Base-by-base conservation (phyloP, 179 eudicot species). In the Gypsophila paniculata region DNA sequence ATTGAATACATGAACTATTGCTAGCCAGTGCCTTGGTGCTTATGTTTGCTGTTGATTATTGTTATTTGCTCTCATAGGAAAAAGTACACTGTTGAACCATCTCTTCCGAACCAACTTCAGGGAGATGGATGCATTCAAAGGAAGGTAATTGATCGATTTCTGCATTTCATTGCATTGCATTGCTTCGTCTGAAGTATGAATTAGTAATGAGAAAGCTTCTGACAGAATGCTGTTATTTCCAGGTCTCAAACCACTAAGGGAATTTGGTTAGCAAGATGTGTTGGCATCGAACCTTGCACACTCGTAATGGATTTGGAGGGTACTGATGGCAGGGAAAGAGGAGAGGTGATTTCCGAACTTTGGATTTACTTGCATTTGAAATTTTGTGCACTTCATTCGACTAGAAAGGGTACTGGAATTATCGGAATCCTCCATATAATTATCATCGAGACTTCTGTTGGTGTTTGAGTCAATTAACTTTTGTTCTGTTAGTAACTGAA, bases 71-170 rank as follows among this genome's bases (percentile, higher is more conserved):
- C 4, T 26, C 23, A 32, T 91, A 95, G 99, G 99, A 71, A 95
- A 95, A 86, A 95, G 99, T 77, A 94, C 99, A 4, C 82, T 95
- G 54, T 58, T 95, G 70, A 95, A 95, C 81, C 62, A 95, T 78
- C 79, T 95, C 48, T 95, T 95, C 70, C 42, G 76, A 42, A 95
- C 99, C 71, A 87, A 89, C 84, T 95, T 95, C 80, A 86, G 83
- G 83, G 99, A 92, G 82, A 95, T 95, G 99, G 96, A 95, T 82
- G 96, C 97, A 68, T 90, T 81, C 74, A 92, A 74, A 77, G 98
- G 98, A 81, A 95, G 99, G 99, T 83, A 84, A 61, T 80, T 68
- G 14, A 73, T 29, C 52, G 51, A 38, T 13, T 34, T 62, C 58
- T 69, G 51, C 34, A n/a, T 49, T 69, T 18, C 63, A 26, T 65